A percentile compares a stretch with the other conserved stretches of the same genome.
Conservation (phyloP, 2,329 filamentous ascomycete genomes). For the Talaromyces rugulosus region DNA sequence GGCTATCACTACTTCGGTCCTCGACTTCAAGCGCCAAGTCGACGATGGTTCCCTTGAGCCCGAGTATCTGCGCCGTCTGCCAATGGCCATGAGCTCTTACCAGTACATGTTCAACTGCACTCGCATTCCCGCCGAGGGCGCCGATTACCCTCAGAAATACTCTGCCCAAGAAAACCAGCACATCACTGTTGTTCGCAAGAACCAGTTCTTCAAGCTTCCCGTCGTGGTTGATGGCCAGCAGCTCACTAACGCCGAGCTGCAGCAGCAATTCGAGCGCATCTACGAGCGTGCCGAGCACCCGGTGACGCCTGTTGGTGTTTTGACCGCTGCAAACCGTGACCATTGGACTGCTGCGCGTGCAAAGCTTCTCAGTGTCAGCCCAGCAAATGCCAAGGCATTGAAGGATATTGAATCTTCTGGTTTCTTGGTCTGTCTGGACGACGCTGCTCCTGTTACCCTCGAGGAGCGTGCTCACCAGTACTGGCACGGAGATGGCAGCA, state of each 20-base stretch:
- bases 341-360: slow-evolving; percentile 82
- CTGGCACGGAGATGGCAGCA: slow-evolving; percentile 95
- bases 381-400: slow-evolving; percentile 72
- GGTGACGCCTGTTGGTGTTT: slow-evolving; percentile 69
- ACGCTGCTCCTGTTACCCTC: slow-evolving; percentile 83
- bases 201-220: slow-evolving; percentile 91
- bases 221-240: slow-evolving; percentile 78
- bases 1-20: slow-evolving; percentile 75
- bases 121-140: slow-evolving; percentile 75
- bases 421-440: slow-evolving; percentile 90
- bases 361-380: slow-evolving; percentile 68
- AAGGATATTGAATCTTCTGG: slow-evolving; percentile 81
- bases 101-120: slow-evolving; percentile 98
- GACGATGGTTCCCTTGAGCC: slow-evolving; percentile 80
- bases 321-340: slow-evolving; percentile 92
- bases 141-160: slow-evolving; percentile 82
- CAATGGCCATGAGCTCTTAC: slow-evolving; percentile 98
- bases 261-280: slow-evolving; percentile 80
- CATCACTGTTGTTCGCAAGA: slow-evolving; percentile 86
- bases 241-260: slow-evolving; percentile 83
- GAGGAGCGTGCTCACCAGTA: slow-evolving; percentile 94
- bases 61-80: slow-evolving; percentile 97
- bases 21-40: slow-evolving; percentile 94
- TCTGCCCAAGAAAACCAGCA: slow-evolving; percentile 71
- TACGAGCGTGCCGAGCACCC: slow-evolving; percentile 69